Evolutionary conservation across 805 yeast genomes (phyloP).

Genomic region (Metschnikowia noctiluminum): DNA sequence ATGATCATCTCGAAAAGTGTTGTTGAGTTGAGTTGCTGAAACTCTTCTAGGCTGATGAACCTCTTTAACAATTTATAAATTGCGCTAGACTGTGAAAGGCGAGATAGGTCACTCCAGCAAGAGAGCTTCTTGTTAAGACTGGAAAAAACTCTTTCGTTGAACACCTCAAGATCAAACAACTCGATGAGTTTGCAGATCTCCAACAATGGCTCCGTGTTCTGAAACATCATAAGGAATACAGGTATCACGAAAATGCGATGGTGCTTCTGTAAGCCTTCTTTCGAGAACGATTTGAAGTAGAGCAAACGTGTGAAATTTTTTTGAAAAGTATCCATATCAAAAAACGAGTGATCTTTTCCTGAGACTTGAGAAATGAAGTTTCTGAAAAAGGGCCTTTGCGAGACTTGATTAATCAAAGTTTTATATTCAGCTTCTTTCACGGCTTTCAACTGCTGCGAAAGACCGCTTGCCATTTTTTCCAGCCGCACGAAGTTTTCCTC

Average conservation of each 20-base stretch:
- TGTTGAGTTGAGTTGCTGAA: constrained; percentile 29
- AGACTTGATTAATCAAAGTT: constrained; percentile 21
- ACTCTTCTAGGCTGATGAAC: constrained; percentile 28
- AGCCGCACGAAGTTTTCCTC: constrained; percentile 20
- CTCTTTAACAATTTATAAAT: constrained; percentile 24
- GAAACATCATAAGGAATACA: constrained; percentile 29
- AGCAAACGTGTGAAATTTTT: constrained; percentile 30
- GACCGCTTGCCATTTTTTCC: constrained; percentile 20
- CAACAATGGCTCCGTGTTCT: constrained; percentile 18
- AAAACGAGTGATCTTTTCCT: constrained; percentile 9
- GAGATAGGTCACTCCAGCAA: constrained; percentile 26
- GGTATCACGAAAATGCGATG: constrained; percentile 42
- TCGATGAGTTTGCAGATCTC: constrained; percentile 32
- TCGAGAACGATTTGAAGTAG: constrained; percentile 37
- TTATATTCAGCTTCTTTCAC: constrained; percentile 36
- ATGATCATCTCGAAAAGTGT: constrained; percentile 32
- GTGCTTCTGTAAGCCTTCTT: constrained; percentile 35
- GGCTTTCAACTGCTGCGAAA: constrained; percentile 27
- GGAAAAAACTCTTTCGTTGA: constrained; percentile 26
- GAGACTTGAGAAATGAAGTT: constrained; percentile 19
- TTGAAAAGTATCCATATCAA: constrained; percentile 14
- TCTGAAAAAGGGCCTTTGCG: constrained; percentile 30
- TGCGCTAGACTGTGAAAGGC: constrained; percentile 18
- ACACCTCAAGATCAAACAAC: constrained; percentile 31
- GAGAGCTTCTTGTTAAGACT: constrained; percentile 26